Conservation (phyloP, 164 flowering plant species). For the Paratinospora sagittata region DNA sequence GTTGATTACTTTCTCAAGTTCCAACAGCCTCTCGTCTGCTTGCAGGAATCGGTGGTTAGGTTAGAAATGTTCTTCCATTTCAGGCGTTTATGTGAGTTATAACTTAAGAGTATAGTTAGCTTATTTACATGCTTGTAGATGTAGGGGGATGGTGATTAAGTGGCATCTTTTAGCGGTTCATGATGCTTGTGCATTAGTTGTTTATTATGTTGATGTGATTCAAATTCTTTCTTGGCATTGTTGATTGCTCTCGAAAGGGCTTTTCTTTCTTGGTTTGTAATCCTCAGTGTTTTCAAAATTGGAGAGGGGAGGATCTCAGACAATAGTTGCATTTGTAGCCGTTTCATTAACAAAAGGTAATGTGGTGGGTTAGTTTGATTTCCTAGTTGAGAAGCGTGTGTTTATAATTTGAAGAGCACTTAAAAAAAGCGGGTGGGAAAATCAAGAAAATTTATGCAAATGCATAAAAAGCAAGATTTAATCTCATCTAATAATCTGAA, state of each 20-base stretch:
- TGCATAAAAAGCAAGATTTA: too few relatives aligned
- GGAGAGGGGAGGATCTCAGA: too few relatives aligned
- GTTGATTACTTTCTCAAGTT: background rate
- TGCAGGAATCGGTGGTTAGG: background rate
- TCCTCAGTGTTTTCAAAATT: too few relatives aligned
- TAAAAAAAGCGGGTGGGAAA: too few relatives aligned
- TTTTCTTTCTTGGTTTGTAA: background rate
- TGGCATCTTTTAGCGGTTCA: background rate
- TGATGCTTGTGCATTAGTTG: slow-evolving; percentile 1
- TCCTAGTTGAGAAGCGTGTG: too few relatives aligned
- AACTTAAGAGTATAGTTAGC: background rate
- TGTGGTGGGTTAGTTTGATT: too few relatives aligned
- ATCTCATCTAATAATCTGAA: too few relatives aligned
- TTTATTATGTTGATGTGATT: background rate
- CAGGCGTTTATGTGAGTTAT: slow-evolving; percentile 4
- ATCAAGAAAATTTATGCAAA: too few relatives aligned
- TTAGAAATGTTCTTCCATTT: background rate
- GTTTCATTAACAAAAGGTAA: too few relatives aligned
- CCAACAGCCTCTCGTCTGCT: background rate
- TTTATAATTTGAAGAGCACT: too few relatives aligned
- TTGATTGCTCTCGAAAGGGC: background rate
- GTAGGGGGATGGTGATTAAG: background rate
- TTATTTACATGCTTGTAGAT: background rate
- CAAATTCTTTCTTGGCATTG: background rate
- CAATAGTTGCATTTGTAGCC: too few relatives aligned